Evolutionary conservation across 352 stramenopile genomes (phyloP).

Genomic region (Phytophthora meadii): DNA sequence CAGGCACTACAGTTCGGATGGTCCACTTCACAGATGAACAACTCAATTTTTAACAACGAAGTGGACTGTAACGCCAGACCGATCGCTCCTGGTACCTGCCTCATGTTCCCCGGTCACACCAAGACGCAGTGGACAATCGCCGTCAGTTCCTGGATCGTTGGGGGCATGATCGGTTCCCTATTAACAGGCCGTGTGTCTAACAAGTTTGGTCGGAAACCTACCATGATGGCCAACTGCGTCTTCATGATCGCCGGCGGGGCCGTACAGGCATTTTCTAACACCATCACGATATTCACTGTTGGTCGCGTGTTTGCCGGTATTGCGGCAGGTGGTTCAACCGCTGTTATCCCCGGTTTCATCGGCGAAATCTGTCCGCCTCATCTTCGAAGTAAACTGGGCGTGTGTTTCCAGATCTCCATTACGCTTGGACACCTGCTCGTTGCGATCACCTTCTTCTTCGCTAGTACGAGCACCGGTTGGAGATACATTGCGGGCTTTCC

Average conservation of each 20-base stretch:
- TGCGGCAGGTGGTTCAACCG: slow-evolving; percentile 42
- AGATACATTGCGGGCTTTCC: slow-evolving; percentile 57
- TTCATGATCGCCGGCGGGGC: slow-evolving; percentile 50
- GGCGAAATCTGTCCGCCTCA: slow-evolving; percentile 50
- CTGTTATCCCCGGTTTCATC: slow-evolving; percentile 44
- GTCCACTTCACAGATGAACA: slow-evolving; percentile 65
- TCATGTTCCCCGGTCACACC: slow-evolving; percentile 39
- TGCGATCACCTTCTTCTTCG: slow-evolving; percentile 57
- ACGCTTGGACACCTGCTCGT: slow-evolving; percentile 48
- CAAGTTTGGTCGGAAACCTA: slow-evolving; percentile 51
- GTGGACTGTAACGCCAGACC: slow-evolving; percentile 48
- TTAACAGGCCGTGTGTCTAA: slow-evolving; percentile 42
- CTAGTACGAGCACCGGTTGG: slow-evolving; percentile 52
- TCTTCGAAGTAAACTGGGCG: slow-evolving; percentile 38
- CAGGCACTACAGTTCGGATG: slow-evolving; percentile 45
- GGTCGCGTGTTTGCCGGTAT: slow-evolving; percentile 53
- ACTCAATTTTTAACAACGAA: slow-evolving; percentile 45
- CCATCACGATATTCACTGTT: slow-evolving; percentile 41
- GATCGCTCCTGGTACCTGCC: slow-evolving; percentile 31
- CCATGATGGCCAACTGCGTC: slow-evolving; percentile 39
- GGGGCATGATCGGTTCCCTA: slow-evolving; percentile 47
- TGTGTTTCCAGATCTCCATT: slow-evolving; percentile 55
- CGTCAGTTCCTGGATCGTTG: slow-evolving; percentile 66
- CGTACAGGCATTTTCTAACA: slow-evolving; percentile 34
- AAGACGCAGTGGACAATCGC: slow-evolving; percentile 59